These are phyloP conservation scores for Prinsepia uniflora DNA, from an alignment of 306 rosid genomes.

Conservation along the genomic window DNA sequence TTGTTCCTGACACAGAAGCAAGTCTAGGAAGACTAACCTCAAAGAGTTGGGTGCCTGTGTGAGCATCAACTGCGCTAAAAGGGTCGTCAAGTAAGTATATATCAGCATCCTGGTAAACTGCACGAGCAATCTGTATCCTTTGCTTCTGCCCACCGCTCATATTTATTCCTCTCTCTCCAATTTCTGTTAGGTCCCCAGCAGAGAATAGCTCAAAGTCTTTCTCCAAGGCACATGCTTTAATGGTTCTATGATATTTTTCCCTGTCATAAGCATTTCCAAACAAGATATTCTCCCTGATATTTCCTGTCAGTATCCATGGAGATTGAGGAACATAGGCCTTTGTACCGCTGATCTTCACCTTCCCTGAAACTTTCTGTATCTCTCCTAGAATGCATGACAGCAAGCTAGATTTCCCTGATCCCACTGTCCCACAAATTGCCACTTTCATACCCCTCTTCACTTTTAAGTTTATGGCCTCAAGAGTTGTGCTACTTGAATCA, in stretches of 20 bases:
- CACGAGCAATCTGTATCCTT: constrained; percentile 89
- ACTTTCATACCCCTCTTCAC: constrained; percentile 94
- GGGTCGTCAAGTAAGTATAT: constrained; percentile 89
- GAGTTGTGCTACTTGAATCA: constrained; percentile 51
- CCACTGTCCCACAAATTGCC: constrained; percentile 92
- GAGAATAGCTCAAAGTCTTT: constrained; percentile 90
- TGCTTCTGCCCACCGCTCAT: constrained; percentile 99
- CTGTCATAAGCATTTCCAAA: constrained; percentile 64
- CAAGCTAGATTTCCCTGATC: constrained; percentile 86
- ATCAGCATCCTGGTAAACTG: constrained; percentile 87
- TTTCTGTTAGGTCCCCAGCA: constrained; percentile 77
- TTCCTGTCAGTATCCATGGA: constrained; percentile 93
- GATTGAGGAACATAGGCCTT: constrained; percentile 93
- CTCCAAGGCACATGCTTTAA: constrained; percentile 78
- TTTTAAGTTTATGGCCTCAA: constrained; percentile 56
- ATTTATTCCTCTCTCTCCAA: constrained; percentile 95
- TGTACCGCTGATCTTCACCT: constrained; percentile 76
- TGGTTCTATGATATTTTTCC: constrained; percentile 55
- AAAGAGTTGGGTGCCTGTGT: constrained; percentile 88
- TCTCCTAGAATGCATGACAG: constrained; percentile 78
- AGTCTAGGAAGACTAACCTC: constrained; percentile 39
- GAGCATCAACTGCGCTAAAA: constrained; percentile 98
- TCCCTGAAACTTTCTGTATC: constrained; percentile 64
- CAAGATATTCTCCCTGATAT: constrained; percentile 71
- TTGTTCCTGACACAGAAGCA: background rate